Conservation (phyloP, 2,329 filamentous ascomycete genomes). For the Atkinsonella hypoxylon region DNA sequence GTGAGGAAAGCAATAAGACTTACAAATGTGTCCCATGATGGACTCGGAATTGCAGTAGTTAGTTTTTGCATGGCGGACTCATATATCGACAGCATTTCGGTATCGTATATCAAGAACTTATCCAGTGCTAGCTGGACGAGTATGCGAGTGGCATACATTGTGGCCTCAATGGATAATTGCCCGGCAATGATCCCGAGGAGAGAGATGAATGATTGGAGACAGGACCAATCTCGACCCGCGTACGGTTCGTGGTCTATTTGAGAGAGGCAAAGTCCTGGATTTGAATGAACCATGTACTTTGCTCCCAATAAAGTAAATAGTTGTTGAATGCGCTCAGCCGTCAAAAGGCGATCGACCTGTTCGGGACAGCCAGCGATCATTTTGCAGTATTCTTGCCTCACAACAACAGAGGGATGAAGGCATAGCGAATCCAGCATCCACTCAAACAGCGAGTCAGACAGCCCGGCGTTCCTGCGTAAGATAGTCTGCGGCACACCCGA, state of each 20-base stretch:
- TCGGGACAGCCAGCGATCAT: constrained; percentile 35
- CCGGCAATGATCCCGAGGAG: constrained; percentile 28
- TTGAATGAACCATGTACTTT: constrained; percentile 18
- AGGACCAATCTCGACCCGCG: constrained; percentile 32
- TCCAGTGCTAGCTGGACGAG: constrained; percentile 46
- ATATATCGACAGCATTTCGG: constrained; percentile 27
- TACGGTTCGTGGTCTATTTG: constrained; percentile 18
- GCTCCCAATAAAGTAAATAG: constrained; percentile 51
- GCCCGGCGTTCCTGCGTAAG: constrained; percentile 14
- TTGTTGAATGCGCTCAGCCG: constrained; percentile 30
- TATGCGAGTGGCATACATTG: constrained; percentile 29
- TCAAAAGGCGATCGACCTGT: constrained; percentile 32
- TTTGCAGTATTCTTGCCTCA: constrained; percentile 49
- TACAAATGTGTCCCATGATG: constrained; percentile 30
- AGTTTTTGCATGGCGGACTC: constrained; percentile 33
- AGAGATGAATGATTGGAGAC: constrained; percentile 30
- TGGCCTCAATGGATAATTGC: constrained; percentile 21
- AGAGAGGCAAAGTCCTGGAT: constrained; percentile 20
- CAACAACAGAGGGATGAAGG: constrained; percentile 38
- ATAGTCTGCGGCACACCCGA: constrained; percentile 50
- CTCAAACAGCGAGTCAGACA: constrained; percentile 52
- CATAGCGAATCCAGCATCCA: constrained; percentile 55
- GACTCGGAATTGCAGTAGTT: constrained; percentile 26
- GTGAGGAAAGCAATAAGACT: constrained; percentile 13
- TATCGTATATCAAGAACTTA: constrained; percentile 31